phyloP scores from a whole-genome alignment of 257 asterid species.

The Solanum commersonii region DNA sequence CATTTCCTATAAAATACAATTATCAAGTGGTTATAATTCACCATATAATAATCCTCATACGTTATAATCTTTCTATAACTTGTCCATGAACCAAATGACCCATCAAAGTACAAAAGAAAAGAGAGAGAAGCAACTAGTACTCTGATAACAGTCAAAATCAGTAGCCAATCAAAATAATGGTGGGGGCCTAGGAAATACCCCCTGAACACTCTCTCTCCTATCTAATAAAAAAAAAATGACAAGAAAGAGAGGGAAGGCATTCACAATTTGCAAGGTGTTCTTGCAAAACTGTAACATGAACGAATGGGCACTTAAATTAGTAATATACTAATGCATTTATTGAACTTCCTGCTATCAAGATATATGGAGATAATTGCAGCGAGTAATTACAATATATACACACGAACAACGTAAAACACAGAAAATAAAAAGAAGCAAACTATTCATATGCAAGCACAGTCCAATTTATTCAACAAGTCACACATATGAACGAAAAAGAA shows the following conservation, averaged over 20 bases:
- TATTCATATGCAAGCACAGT: not conserved
- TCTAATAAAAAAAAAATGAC: not conserved
- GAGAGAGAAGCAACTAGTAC: not conserved
- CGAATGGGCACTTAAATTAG: not conserved
- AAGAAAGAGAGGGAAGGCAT: not conserved
- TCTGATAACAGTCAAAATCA: not conserved
- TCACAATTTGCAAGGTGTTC: not conserved
- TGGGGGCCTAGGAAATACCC: not conserved
- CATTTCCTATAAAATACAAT: not conserved
- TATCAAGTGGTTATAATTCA: not conserved
- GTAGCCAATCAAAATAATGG: not conserved
- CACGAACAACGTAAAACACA: not conserved
- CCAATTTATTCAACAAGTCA: not conserved
- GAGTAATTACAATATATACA: not conserved
- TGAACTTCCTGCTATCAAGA: not conserved
- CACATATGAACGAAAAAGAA: not conserved
- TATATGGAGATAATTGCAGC: not conserved
- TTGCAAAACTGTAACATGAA: not conserved
- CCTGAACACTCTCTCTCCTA: not conserved
- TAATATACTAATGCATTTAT: not conserved
- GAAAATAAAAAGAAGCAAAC: not conserved
- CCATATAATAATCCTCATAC: not conserved
- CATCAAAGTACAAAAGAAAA: not conserved
- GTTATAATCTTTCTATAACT: not conserved
- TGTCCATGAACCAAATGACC: not conserved